Conservation (phyloP, 2,329 filamentous ascomycete genomes). For the Diaporthe destruens region DNA sequence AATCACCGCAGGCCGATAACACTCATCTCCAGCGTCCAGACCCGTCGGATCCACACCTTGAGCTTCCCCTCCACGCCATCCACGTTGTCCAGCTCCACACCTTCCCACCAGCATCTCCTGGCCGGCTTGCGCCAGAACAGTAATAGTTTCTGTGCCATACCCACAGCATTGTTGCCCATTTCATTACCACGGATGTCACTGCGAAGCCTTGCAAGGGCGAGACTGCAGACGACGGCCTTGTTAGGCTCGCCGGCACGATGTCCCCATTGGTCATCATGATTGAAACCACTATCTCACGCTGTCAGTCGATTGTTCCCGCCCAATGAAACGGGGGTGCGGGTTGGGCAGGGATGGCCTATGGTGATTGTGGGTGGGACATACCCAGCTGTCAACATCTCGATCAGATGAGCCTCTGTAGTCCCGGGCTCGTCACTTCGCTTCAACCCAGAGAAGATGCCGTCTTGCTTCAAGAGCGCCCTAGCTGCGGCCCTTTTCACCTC, state of each 20-base stretch:
- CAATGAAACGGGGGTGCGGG: neutral
- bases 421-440: constrained; percentile 96
- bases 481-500: constrained; percentile 95
- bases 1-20: constrained; percentile 83
- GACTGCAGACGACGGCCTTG: constrained; percentile 97
- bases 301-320: constrained; percentile 37
- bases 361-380: constrained; percentile 60
- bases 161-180: constrained; percentile 82
- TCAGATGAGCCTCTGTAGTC: constrained; percentile 96
- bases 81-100: constrained; percentile 89
- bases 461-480: constrained; percentile 85
- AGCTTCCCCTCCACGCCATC: constrained; percentile 91
- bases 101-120: constrained; percentile 98
- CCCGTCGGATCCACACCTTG: constrained; percentile 97
- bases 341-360: neutral
- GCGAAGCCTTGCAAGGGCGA: constrained; percentile 90
- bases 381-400: constrained; percentile 99
- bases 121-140: constrained; percentile 99
- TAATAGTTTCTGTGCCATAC: constrained; percentile 98
- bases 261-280: constrained; percentile 95
- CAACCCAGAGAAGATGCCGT: constrained; percentile 95
- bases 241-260: constrained; percentile 97
- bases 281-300: constrained; percentile 79
- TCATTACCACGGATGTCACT: constrained; percentile 90
- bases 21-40: constrained; percentile 99